Conservation (phyloP, 2,329 filamentous ascomycete genomes). For the Fusarium lyarnte region DNA sequence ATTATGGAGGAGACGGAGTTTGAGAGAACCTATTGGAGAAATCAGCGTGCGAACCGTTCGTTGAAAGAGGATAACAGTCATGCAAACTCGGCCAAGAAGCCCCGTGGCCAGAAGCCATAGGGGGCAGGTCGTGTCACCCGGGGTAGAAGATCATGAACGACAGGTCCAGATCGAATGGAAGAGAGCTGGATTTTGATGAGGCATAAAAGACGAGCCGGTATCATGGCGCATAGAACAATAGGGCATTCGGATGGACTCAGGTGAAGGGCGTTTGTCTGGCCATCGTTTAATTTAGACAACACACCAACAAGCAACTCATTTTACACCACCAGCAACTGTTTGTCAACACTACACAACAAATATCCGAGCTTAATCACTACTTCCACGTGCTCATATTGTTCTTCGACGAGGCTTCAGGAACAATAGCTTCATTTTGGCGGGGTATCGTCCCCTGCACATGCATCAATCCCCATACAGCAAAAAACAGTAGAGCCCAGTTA, state of each 20-base stretch:
- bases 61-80: slow-evolving; percentile 17
- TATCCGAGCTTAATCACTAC: background rate
- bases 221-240: slow-evolving; percentile 13
- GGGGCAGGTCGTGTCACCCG: background rate
- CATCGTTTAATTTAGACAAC: background rate
- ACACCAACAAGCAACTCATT: background rate
- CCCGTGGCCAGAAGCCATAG: slow-evolving; percentile 16
- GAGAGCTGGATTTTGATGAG: background rate
- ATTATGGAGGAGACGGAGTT: background rate
- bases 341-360: background rate
- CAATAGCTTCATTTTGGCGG: slow-evolving; percentile 42
- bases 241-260: background rate
- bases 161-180: background rate
- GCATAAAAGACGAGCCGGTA: background rate
- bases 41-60: background rate
- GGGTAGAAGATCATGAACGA: background rate
- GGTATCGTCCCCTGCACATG: slow-evolving; percentile 26
- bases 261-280: background rate
- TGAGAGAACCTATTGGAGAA: background rate
- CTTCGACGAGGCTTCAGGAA: slow-evolving; percentile 20
- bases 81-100: slow-evolving; percentile 17
- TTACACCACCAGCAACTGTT: slow-evolving; percentile 2
- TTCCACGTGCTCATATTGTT: slow-evolving; percentile 26
- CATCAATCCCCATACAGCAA: slow-evolving; percentile 27
- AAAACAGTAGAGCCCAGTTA: slow-evolving; percentile 33